phyloP scores from a whole-genome alignment of 169 alveolate genomes.

The Ichthyophthirius multifiliis region DNA sequence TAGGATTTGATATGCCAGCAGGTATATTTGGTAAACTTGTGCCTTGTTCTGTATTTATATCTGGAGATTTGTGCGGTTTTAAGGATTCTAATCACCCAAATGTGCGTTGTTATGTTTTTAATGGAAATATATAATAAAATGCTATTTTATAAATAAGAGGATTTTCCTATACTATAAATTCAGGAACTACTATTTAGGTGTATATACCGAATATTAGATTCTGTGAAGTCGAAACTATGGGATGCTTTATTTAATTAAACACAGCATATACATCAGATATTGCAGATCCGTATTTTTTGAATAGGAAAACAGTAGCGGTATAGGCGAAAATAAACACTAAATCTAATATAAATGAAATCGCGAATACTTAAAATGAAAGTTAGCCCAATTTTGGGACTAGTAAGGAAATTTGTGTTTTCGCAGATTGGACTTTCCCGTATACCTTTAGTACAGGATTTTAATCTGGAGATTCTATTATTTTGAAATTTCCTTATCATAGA shows the following conservation, averaged over 20 bases:
- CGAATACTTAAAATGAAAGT: no score
- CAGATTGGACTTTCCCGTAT: slow-evolving; percentile 20
- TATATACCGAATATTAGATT: slow-evolving; percentile 24
- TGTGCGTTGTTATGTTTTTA: slow-evolving; percentile 21
- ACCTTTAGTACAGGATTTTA: not conserved
- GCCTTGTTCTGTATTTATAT: slow-evolving; percentile 15
- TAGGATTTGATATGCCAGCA: slow-evolving; percentile 10
- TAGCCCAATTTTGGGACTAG: not conserved
- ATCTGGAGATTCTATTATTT: not conserved
- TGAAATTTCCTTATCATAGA: not conserved
- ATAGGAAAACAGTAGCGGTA: slow-evolving; percentile 8
- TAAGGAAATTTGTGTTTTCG: slow-evolving; percentile 8
- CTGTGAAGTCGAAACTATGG: not conserved
- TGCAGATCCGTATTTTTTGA: slow-evolving; percentile 15
- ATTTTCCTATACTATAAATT: not conserved
- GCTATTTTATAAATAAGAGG: slow-evolving; percentile 23
- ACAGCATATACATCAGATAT: slow-evolving; percentile 25
- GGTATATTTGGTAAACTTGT: not conserved
- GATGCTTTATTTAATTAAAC: slow-evolving; percentile 6
- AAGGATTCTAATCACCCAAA: slow-evolving; percentile 7
- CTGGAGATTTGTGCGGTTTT: not conserved
- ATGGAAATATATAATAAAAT: slow-evolving; percentile 1
- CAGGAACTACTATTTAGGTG: not conserved
- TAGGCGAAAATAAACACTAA: not conserved
- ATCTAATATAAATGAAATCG: no score